These are phyloP conservation scores for Coemansia sp. DNA, from an alignment of 192 early-diverging fungal genomes.

Conservation along the genomic window DNA sequence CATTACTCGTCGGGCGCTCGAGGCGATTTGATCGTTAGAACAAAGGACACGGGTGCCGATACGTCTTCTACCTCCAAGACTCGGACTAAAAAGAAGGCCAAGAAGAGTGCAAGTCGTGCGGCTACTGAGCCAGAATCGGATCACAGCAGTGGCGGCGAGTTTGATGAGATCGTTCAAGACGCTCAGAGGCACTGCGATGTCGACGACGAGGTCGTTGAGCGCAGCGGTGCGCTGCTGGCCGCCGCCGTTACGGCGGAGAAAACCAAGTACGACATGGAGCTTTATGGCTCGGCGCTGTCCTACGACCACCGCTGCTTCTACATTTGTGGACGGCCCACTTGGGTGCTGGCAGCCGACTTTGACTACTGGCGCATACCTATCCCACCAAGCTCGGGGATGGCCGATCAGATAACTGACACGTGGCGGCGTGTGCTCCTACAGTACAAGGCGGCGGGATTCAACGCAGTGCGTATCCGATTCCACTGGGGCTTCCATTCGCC, in stretches of 20 bases:
- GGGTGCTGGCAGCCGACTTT: slow-evolving; percentile 80
- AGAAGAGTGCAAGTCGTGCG: slow-evolving; percentile 7
- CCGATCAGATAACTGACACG: slow-evolving; percentile 14
- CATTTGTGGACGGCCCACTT: slow-evolving; percentile 67
- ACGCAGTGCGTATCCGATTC: slow-evolving; percentile 85
- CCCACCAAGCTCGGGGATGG: background rate
- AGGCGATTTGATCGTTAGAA: slow-evolving; percentile 33
- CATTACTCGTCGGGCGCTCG: slow-evolving; percentile 53
- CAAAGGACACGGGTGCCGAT: background rate
- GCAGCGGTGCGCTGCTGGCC: slow-evolving; percentile 48
- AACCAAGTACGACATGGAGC: slow-evolving; percentile 47
- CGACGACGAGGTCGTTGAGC: slow-evolving; percentile 40
- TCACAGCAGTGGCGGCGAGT: slow-evolving; percentile 29
- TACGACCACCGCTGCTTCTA: slow-evolving; percentile 70
- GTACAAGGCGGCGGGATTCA: slow-evolving; percentile 76
- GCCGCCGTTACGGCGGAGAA: slow-evolving; percentile 34
- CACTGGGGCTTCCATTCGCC: slow-evolving; percentile 91
- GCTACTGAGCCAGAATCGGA: background rate
- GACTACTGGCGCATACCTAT: slow-evolving; percentile 88
- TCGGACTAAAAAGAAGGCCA: background rate
- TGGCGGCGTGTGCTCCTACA: slow-evolving; percentile 74
- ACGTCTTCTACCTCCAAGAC: background rate
- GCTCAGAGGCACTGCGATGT: slow-evolving; percentile 38
- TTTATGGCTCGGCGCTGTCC: slow-evolving; percentile 40
- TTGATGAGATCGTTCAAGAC: slow-evolving; percentile 42